These are phyloP conservation scores for Chlamydomonas eustigma DNA, from an alignment of 139 green algal species.

Conservation along the genomic window DNA sequence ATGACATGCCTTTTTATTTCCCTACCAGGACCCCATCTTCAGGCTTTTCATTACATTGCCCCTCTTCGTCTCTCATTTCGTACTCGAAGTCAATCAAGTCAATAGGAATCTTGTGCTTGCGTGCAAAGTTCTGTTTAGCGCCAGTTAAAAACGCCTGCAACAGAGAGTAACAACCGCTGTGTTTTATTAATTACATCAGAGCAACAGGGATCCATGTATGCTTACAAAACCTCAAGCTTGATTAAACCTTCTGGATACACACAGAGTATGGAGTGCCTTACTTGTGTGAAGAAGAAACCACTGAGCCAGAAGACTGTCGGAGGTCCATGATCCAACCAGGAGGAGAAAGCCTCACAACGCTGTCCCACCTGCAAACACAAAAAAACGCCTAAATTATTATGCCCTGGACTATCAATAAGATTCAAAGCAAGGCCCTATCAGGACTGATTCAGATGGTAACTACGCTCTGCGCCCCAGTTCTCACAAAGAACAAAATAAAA, in stretches of 20 bases:
- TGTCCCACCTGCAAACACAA: no score
- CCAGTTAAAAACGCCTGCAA: constrained; percentile 79
- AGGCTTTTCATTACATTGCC: constrained; percentile 33
- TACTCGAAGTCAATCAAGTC: constrained; percentile 84
- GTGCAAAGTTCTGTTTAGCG: constrained; percentile 79
- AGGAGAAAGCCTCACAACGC: no score
- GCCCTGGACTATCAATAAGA: no score
- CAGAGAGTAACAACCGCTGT: no score
- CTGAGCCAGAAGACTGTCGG: constrained; percentile 73
- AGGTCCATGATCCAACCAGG: constrained; percentile 62
- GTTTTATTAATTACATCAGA: neutral
- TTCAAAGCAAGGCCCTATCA: no score
- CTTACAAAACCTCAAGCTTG: neutral
- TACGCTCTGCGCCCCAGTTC: no score
- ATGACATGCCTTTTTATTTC: constrained; percentile 60
- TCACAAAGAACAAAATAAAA: constrained; percentile 67
- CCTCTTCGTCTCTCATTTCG: constrained; percentile 46
- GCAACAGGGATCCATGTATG: neutral
- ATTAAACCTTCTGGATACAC: no score
- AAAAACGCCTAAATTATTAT: no score
- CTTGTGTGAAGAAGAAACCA: constrained; percentile 88
- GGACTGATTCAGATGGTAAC: no score
- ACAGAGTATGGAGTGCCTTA: constrained; percentile 18
- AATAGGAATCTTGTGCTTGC: constrained; percentile 70
- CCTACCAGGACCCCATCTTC: constrained; percentile 68